Conservation (phyloP, 2,329 filamentous ascomycete genomes). For the Alternaria alternata region DNA sequence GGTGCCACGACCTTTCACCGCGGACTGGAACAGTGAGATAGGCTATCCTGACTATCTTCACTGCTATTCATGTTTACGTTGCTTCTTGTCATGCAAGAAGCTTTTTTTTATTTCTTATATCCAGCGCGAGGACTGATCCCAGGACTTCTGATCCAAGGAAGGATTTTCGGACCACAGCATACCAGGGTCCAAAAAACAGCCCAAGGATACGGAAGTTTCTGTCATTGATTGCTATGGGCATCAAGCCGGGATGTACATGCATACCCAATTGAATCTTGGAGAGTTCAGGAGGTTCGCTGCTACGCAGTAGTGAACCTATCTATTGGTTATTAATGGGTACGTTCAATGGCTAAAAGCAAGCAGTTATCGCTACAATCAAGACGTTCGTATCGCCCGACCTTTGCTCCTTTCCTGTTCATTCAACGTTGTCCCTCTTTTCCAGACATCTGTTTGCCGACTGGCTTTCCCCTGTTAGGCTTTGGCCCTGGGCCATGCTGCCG, state of each 20-base stretch:
- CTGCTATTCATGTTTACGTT: background rate
- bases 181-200: background rate
- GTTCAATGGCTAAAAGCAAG: background rate
- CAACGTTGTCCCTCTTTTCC: background rate
- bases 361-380: background rate
- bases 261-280: background rate
- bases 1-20: background rate
- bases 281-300: background rate
- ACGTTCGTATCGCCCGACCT: background rate
- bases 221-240: background rate
- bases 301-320: background rate
- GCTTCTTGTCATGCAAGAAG: slow-evolving; percentile 5
- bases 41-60: background rate
- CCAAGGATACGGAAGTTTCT: background rate
- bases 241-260: background rate
- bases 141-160: background rate
- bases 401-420: background rate
- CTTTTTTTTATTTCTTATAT: background rate
- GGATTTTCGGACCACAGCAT: background rate
- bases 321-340: background rate
- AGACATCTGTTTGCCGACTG: background rate
- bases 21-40: background rate
- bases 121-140: background rate
- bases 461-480: background rate
- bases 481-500: background rate